Evolutionary conservation across 345 rosid species (phyloP), one percentile per base, ranked within the genome.

Genomic region (Melastoma malabathricum): DNA sequence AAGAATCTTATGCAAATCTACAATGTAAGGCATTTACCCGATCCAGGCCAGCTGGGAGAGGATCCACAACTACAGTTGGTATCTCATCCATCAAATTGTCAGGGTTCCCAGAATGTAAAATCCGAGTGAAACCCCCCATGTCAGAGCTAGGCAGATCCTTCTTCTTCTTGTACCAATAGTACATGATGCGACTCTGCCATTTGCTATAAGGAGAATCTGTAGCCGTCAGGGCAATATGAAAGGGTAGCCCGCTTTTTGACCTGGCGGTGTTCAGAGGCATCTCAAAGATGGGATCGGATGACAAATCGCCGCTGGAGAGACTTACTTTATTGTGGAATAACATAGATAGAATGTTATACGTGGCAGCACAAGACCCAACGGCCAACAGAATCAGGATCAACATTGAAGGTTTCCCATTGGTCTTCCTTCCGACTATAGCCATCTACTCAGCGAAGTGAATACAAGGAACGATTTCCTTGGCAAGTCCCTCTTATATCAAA

Each of bases 151-250:
- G 95, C 75, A 68, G 65, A 58, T 75, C 74, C 75, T 73, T 92
- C 64, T 64, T 61, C 80, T 77, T 83, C 63, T 76, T 81, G 64
- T 92, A 92, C 98, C 98, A 92, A 50, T 92, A 92, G 60, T 87
- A 84, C 95, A 87, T 84, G 0, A 92, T 81, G 59, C 95, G 97
- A 73, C 95, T 80, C 67, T 92, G 98, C 98, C 98, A 87, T 65
- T 81, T 78, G 60, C 84, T 87, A 63, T 92, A 92, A 48, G 75
- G 70, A 25, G 90, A 83, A 70, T 82, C 95, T 3, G 95, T 81
- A 8, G 98, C 93, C 12, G 98, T 92, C 50, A 92, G 68, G 31
- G 97, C 98, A 52, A 92, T 75, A 62, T 92, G 98, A 59, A 73
- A 84, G 6, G 69, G 86, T 23, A 57, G 44, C 46, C 65, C 67